These are phyloP conservation scores for Juncus inflexus DNA, from an alignment of 176 grass and related monocot genomes.

Conservation along the genomic window DNA sequence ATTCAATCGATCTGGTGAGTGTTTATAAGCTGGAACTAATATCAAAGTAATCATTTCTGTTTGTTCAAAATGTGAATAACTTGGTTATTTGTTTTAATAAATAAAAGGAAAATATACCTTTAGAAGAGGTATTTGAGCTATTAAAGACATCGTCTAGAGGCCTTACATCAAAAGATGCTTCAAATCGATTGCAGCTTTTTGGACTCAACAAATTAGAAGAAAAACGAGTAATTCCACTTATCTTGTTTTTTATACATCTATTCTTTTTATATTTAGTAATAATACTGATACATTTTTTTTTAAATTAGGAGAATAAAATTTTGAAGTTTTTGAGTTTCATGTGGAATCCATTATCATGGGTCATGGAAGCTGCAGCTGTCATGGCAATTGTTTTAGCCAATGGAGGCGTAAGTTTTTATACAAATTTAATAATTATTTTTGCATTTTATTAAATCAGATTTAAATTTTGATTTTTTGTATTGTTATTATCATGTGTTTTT, in stretches of 20 bases:
- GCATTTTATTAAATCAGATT: neutral
- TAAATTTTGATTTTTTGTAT: neutral
- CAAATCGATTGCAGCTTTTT: conserved; percentile 51
- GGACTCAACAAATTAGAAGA: conserved; percentile 69
- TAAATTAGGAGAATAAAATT: conserved; percentile 62
- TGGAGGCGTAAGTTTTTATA: conserved; percentile 53
- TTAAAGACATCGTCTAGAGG: conserved; percentile 37
- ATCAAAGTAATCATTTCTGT: neutral
- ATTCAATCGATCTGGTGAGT: conserved; percentile 58
- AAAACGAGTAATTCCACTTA: conserved; percentile 45
- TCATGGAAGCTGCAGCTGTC: conserved; percentile 76
- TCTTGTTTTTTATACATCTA: neutral
- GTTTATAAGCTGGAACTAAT: neutral
- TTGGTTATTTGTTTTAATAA: neutral
- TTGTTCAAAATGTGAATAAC: conserved; percentile 14
- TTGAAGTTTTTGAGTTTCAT: conserved; percentile 76
- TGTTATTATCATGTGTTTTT: conserved; percentile 6
- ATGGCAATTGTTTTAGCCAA: conserved; percentile 70
- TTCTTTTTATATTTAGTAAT: neutral
- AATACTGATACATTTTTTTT: neutral
- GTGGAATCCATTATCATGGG: conserved; percentile 94
- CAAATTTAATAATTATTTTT: neutral
- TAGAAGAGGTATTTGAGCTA: conserved; percentile 57
- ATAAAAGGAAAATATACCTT: conserved; percentile 44
- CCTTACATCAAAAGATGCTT: conserved; percentile 51